phyloP scores from a whole-genome alignment of 768 basidiomycete genomes.

The Macrocybe gigantea region DNA sequence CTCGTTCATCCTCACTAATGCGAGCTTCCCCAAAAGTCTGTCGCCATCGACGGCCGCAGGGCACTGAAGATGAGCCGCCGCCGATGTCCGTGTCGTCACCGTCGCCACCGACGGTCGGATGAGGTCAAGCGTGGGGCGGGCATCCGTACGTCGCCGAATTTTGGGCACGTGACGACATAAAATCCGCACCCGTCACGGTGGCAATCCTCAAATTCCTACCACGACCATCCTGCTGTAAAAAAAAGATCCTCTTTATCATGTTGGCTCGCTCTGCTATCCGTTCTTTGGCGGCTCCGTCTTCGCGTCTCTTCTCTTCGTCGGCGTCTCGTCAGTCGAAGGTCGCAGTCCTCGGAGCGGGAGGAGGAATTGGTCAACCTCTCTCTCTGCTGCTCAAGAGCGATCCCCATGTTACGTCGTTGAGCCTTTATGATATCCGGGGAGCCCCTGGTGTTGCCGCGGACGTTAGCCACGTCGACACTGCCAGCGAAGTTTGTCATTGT shows the following conservation, averaged over 20 bases:
- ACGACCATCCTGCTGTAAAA: no score
- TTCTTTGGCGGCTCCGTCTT: conserved; percentile 41
- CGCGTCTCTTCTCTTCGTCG: conserved; percentile 75
- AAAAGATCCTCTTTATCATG: conserved; percentile 32
- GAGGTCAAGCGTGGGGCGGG: background rate
- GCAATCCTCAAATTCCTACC: no score
- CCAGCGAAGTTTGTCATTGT: conserved; percentile 45
- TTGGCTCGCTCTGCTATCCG: conserved; percentile 60
- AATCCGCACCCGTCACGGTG: no score
- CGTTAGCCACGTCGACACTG: conserved; percentile 90
- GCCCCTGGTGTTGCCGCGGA: conserved; percentile 97
- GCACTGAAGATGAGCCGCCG: background rate
- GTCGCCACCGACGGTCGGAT: background rate
- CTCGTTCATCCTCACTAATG: conserved; percentile 62
- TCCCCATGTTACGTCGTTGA: conserved; percentile 81
- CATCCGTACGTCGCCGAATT: background rate
- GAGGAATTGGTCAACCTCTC: conserved; percentile 98
- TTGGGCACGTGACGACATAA: background rate
- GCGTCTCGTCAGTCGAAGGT: conserved; percentile 76
- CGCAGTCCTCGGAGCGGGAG: conserved; percentile 95
- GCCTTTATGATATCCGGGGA: conserved; percentile 91
- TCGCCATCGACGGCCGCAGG: conserved; percentile 51
- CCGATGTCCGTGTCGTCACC: background rate
- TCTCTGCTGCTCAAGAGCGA: conserved; percentile 91
- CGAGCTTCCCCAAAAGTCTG: conserved; percentile 89